Evolutionary conservation across 768 basidiomycete genomes (phyloP).

Genomic region (Tulasnella sp.): DNA sequence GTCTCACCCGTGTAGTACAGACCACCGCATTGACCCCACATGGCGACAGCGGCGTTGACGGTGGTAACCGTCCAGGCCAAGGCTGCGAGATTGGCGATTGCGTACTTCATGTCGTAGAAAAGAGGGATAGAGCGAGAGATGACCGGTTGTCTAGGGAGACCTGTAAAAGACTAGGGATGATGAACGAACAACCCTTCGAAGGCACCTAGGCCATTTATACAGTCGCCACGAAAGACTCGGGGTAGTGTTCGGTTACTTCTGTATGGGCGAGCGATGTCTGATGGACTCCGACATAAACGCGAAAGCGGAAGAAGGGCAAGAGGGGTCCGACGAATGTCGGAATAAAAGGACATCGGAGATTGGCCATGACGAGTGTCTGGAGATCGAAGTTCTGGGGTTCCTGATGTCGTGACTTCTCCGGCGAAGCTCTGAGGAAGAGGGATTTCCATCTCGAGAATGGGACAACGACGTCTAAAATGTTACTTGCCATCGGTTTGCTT

Average conservation of each 20-base stretch:
- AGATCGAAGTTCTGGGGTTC: background rate
- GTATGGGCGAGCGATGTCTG: background rate
- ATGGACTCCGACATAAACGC: background rate
- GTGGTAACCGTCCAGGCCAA: constrained; percentile 12
- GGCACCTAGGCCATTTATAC: background rate
- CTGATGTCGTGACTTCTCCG: background rate
- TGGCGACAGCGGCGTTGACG: background rate
- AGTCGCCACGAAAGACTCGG: background rate
- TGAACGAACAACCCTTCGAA: background rate
- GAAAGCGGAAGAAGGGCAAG: background rate
- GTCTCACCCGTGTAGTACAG: background rate
- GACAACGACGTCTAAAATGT: background rate
- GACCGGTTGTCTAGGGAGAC: background rate
- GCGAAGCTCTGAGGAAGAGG: background rate
- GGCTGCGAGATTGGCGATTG: background rate
- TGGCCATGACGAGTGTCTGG: background rate
- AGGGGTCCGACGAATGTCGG: background rate
- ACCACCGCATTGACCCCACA: constrained; percentile 4
- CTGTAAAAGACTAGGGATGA: constrained; percentile 13
- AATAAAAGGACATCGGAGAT: background rate
- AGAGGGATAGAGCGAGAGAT: background rate
- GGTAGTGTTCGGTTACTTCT: background rate
- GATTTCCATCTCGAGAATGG: background rate
- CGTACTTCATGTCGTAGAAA: background rate
- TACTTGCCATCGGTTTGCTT: background rate